Conservation (phyloP, 371 early-diverging fungal genomes). For the Furculomyces boomerangus region DNA sequence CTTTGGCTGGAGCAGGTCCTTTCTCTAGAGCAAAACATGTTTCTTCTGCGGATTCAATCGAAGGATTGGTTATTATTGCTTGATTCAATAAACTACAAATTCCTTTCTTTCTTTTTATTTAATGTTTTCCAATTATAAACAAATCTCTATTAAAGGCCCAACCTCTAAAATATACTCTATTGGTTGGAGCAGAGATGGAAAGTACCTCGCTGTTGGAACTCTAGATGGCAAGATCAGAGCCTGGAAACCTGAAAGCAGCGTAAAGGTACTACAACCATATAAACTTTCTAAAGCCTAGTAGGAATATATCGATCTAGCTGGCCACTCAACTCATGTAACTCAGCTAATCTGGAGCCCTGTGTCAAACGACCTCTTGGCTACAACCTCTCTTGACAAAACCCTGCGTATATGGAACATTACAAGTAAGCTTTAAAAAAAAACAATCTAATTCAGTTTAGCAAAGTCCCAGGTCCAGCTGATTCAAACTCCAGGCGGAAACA, state of each 20-base stretch:
- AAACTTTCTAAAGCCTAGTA: not conserved
- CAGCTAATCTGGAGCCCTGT: conserved; percentile 1
- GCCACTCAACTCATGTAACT: not conserved
- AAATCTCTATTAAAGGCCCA: not conserved
- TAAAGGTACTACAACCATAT: not conserved
- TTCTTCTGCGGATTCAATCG: no score
- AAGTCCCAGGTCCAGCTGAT: not conserved
- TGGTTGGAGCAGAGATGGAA: conserved; percentile 1
- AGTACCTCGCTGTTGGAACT: not conserved
- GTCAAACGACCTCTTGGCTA: not conserved
- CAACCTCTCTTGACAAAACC: conserved; percentile 3
- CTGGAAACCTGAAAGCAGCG: not conserved
- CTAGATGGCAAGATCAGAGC: not conserved
- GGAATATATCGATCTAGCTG: conserved; percentile 1
- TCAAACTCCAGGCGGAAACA: not conserved
- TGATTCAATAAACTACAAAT: no score
- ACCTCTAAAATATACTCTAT: not conserved
- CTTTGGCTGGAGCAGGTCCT: no score
- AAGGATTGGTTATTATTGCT: no score
- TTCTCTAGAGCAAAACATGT: no score
- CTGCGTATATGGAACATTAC: conserved; percentile 1
- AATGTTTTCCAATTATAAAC: not conserved
- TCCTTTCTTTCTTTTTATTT: no score
- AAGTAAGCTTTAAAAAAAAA: not conserved
- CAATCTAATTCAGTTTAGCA: not conserved